Percentiles rank a stretch among this genome's conserved stretches.
phyloP scores from a whole-genome alignment of 1,284 basidiomycete species.

The Volvariella volvacea region DNA sequence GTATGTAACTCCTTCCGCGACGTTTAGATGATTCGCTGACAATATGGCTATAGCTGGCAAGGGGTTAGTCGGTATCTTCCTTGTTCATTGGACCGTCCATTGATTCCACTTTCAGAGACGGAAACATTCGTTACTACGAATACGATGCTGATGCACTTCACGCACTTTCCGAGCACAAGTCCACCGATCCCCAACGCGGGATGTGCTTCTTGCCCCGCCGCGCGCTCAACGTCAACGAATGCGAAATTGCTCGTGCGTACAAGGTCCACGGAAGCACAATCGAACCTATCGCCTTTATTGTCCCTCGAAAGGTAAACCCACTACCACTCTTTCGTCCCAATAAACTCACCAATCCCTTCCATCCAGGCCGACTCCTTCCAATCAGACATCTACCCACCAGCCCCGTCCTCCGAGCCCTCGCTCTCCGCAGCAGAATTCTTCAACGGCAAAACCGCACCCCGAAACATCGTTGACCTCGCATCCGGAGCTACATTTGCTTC shows the following conservation, averaged over 20 bases:
- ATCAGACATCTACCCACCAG: conserved; percentile 78
- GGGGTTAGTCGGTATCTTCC: conserved; percentile 38
- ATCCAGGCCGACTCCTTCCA: conserved; percentile 5
- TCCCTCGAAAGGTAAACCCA: conserved; percentile 74
- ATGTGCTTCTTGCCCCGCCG: conserved; percentile 95
- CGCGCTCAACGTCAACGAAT: conserved; percentile 81
- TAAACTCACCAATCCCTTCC: neutral
- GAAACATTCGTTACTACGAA: conserved; percentile 94
- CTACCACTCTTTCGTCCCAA: neutral
- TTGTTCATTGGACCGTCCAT: conserved; percentile 1
- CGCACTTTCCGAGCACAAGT: conserved; percentile 84
- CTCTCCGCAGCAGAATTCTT: conserved; percentile 86
- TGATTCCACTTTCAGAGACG: conserved; percentile 50
- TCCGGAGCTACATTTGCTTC: conserved; percentile 42
- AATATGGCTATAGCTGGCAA: conserved; percentile 55
- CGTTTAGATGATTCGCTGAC: conserved; percentile 4
- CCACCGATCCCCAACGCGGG: conserved; percentile 88
- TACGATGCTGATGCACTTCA: conserved; percentile 84
- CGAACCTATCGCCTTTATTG: conserved; percentile 90
- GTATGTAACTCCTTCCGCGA: conserved; percentile 26
- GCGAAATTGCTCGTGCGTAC: conserved; percentile 94
- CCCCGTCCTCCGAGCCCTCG: conserved; percentile 75
- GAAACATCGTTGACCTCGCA: conserved; percentile 67
- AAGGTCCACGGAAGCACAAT: conserved; percentile 76
- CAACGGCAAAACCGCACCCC: conserved; percentile 67